Evolutionary conservation across 495 filamentous ascomycete species (phyloP).

Genomic region (Penicillium taxi): DNA sequence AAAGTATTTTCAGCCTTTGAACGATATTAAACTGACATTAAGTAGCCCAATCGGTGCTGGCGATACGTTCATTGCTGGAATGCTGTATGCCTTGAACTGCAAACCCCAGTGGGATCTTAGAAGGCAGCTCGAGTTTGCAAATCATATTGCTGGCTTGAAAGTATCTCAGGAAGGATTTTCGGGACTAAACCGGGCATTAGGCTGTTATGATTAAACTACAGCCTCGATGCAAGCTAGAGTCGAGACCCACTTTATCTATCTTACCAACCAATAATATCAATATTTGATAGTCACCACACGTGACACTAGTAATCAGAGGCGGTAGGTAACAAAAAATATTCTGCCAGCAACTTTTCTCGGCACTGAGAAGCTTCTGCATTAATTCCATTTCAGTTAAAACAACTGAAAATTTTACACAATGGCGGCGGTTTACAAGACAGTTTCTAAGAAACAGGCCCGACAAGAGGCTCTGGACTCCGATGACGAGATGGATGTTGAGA

Average conservation of each 20-base stretch:
- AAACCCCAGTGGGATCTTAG: constrained; percentile 43
- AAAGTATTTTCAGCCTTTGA: constrained; percentile 1
- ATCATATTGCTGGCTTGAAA: constrained; percentile 59
- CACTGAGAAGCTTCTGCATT: constrained; percentile 15
- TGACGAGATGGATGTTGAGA: constrained; percentile 27
- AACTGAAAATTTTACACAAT: constrained; percentile 43
- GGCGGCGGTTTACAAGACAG: constrained; percentile 89
- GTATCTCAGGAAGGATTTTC: constrained; percentile 58
- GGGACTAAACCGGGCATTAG: constrained; percentile 35
- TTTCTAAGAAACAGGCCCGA: constrained; percentile 58
- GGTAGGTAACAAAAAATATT: constrained; percentile 36
- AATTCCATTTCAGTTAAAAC: constrained; percentile 6
- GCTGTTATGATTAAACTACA: not conserved
- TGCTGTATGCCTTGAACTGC: constrained; percentile 53
- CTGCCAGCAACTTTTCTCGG: constrained; percentile 34
- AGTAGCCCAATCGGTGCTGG: constrained; percentile 60
- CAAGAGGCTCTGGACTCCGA: constrained; percentile 27
- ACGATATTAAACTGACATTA: not conserved
- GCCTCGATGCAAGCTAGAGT: not conserved
- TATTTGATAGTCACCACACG: constrained; percentile 17
- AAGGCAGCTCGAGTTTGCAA: constrained; percentile 53
- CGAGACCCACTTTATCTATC: too few relatives aligned
- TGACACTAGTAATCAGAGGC: constrained; percentile 17
- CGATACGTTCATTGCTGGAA: constrained; percentile 68
- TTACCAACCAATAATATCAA: too few relatives aligned